Base-by-base conservation (phyloP, 2,329 filamentous ascomycete genomes). In the Moelleriella libera region DNA sequence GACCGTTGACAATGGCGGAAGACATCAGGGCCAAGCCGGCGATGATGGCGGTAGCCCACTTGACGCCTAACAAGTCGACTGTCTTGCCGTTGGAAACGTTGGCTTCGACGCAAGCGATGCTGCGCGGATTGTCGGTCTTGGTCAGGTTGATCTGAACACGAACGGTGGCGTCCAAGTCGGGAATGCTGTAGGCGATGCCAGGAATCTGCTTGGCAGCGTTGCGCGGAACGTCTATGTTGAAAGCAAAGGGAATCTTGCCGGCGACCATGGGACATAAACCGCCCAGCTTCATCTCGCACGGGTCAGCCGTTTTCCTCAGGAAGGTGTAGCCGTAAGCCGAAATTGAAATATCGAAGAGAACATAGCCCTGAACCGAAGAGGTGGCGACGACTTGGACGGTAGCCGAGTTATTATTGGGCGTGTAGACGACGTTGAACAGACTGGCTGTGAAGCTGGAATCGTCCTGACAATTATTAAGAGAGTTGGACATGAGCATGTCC, bases 241-340 rank as follows among this genome's bases (percentile, higher is more conserved):
- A 88, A 34, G 58, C 74, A 58, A 94, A 75, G 48, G 83, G 76
- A 60, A 95, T 83, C 57, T 85, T 82, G 54, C 88, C 88, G 7
- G 87, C 79, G 53, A 80, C 84, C 88, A 96, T 94, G 49, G 89
- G 89, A 66, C 90, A 97, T 58, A 96, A 76, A 63, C 88, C 87
- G 50, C 72, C 66, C 51, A 94, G 71, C 52, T 77, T 72, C 49
- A 72, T 69, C 30, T 76, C 67, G 70, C 90, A 97, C 43, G 90
- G 90, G 60, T 95, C 71, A 55, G 96, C 64, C 5, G 69, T 78
- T 54, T 78, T 67, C 52, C 74, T 75, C 55, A 90, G 66, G 54
- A 86, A 79, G 37, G 76, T 70, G 65, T 84, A 88, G 46, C 90
- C 90, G 61, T 96, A 97, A 46, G 87, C 89, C 50, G 82, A 76